These are phyloP conservation scores for Lotus japonicus DNA, from an alignment of 306 rosid species.

Conservation along the genomic window DNA sequence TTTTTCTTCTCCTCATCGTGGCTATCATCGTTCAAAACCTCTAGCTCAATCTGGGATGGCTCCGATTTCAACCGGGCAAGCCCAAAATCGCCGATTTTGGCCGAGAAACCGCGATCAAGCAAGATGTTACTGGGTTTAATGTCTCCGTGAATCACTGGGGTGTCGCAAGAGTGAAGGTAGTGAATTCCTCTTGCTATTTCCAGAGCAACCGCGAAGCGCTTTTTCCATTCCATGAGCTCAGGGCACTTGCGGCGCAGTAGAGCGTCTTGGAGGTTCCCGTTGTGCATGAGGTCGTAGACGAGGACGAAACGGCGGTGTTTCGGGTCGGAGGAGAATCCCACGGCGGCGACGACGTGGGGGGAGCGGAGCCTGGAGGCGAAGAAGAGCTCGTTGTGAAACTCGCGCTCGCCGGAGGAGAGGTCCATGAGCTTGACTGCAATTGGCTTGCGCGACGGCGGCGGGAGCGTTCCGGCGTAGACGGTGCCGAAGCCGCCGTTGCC, in stretches of 20 bases:
- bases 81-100: slow-evolving; percentile 81
- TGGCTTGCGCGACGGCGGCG: slow-evolving; percentile 26
- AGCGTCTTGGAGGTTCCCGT: slow-evolving; percentile 92
- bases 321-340: slow-evolving; percentile 71
- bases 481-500: slow-evolving; percentile 96
- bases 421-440: slow-evolving; percentile 90
- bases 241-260: slow-evolving; percentile 58
- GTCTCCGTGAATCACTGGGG: slow-evolving; percentile 83
- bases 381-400: slow-evolving; percentile 87
- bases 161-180: slow-evolving; percentile 65
- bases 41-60: not conserved
- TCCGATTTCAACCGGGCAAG: slow-evolving; percentile 51
- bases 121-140: slow-evolving; percentile 86
- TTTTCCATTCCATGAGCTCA: slow-evolving; percentile 65
- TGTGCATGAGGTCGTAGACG: slow-evolving; percentile 71
- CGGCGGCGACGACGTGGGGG: slow-evolving; percentile 38
- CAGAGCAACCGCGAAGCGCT: slow-evolving; percentile 34
- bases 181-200: slow-evolving; percentile 62
- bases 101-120: slow-evolving; percentile 44
- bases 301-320: slow-evolving; percentile 68
- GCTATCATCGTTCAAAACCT: not conserved
- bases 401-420: slow-evolving; percentile 81
- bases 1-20: slow-evolving; percentile 15
- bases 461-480: slow-evolving; percentile 58
- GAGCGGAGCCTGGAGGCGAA: slow-evolving; percentile 65